A percentile compares a stretch with the other conserved stretches of the same genome.
Conservation (phyloP, 2,329 filamentous ascomycete species). For the Balansia obtecta region DNA sequence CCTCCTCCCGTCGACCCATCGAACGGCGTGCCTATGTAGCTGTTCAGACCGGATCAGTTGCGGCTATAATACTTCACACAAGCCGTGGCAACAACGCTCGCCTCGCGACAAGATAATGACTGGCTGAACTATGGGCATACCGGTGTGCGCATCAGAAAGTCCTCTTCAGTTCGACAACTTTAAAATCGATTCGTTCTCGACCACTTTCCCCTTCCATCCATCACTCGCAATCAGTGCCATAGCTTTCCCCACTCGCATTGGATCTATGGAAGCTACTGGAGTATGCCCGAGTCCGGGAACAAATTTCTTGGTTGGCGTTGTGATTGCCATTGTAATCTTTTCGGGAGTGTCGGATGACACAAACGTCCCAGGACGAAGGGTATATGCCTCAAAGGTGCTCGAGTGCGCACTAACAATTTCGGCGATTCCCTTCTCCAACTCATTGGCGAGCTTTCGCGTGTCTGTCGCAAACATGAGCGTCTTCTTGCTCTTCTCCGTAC, state of each 20-base stretch:
- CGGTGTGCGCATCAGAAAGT: background rate
- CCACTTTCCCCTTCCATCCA: constrained; percentile 21
- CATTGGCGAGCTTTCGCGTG: constrained; percentile 24
- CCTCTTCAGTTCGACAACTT: constrained; percentile 13
- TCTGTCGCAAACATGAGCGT: constrained; percentile 25
- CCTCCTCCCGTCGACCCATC: no score
- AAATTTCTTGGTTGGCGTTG: constrained; percentile 14
- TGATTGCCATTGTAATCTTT: constrained; percentile 1
- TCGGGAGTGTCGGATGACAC: constrained; percentile 14
- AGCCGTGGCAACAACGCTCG: background rate
- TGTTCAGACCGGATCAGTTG: no score
- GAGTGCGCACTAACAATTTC: constrained; percentile 22
- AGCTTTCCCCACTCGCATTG: constrained; percentile 22
- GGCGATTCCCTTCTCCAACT: constrained; percentile 26
- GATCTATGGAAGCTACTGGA: constrained; percentile 19
- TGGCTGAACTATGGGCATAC: background rate
- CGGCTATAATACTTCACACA: background rate
- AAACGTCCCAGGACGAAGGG: constrained; percentile 24
- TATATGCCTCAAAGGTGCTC: constrained; percentile 22
- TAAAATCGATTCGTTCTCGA: constrained; percentile 21
- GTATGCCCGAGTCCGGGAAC: constrained; percentile 14
- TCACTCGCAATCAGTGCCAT: constrained; percentile 24
- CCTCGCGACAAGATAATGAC: no score
- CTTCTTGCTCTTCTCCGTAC: constrained; percentile 20
- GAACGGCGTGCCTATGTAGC: no score